Percentiles rank a stretch among this genome's conserved stretches.
Evolutionary conservation across 768 basidiomycete species (phyloP).

Genomic region (Auriscalpium vulgare): DNA sequence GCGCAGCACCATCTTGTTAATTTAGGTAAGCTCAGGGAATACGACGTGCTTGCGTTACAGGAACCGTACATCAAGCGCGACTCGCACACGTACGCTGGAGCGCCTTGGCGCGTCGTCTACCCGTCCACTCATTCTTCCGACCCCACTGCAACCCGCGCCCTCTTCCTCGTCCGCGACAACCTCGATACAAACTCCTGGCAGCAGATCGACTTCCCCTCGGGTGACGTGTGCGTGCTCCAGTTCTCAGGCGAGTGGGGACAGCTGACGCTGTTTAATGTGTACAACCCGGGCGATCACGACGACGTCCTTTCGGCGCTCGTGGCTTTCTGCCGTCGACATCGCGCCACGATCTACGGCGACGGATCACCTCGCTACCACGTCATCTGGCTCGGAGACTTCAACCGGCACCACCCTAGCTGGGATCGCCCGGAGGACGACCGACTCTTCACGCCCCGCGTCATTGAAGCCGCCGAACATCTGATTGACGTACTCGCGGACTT

Average conservation of each 20-base stretch:
- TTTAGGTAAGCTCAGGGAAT: neutral
- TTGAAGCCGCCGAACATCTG: neutral
- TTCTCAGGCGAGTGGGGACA: neutral
- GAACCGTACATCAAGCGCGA: neutral
- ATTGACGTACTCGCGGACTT: neutral
- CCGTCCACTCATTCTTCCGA: neutral
- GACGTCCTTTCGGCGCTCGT: neutral
- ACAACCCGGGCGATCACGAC: neutral
- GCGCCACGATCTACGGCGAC: neutral
- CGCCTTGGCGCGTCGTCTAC: neutral
- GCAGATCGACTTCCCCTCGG: neutral
- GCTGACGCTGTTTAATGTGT: neutral
- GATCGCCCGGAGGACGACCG: neutral
- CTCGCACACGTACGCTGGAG: neutral
- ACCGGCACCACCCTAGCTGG: neutral
- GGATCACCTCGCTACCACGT: neutral
- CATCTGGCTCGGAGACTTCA: neutral
- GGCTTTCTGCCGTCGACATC: neutral
- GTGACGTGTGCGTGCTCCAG: neutral
- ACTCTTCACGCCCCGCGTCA: neutral
- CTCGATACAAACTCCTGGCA: neutral
- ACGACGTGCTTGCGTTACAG: neutral
- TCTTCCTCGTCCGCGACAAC: neutral
- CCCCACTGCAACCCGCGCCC: neutral
- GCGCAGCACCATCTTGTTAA: neutral